These are phyloP conservation scores for Epichloe sibirici DNA, from an alignment of 2,329 filamentous ascomycete species.

Conservation along the genomic window DNA sequence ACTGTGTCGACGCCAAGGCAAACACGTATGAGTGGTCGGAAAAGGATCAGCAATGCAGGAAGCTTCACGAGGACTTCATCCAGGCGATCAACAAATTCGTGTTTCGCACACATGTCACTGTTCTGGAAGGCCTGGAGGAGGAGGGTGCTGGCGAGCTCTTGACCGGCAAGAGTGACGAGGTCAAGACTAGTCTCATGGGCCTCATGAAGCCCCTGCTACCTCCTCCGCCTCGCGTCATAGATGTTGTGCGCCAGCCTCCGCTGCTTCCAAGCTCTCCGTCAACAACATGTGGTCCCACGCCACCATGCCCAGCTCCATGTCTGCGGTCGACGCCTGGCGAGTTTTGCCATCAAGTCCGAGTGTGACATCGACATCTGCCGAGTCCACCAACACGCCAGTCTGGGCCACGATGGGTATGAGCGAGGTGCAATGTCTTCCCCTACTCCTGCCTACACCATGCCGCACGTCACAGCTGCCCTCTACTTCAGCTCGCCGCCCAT, in stretches of 20 bases:
- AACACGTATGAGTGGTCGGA: conserved; percentile 91
- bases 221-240: conserved; percentile 75
- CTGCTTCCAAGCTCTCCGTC: conserved; percentile 70
- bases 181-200: conserved; percentile 73
- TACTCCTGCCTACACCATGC: conserved; percentile 61
- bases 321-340: conserved; percentile 77
- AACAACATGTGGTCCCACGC: conserved; percentile 73
- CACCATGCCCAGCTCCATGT: conserved; percentile 50
- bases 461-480: conserved; percentile 58
- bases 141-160: conserved; percentile 90
- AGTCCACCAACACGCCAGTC: conserved; percentile 55
- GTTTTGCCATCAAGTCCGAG: conserved; percentile 82
- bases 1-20: conserved; percentile 80
- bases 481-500: conserved; percentile 74
- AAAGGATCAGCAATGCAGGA: conserved; percentile 93
- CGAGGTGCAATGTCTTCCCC: conserved; percentile 69
- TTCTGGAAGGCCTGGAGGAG: conserved; percentile 91
- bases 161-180: conserved; percentile 81
- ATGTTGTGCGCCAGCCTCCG: conserved; percentile 76
- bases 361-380: conserved; percentile 56
- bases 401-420: conserved; percentile 71
- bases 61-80: conserved; percentile 91
- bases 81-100: conserved; percentile 97
- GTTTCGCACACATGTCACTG: conserved; percentile 76
- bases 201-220: conserved; percentile 82